A percentile compares a stretch with the other conserved stretches of the same genome.
These are phyloP conservation scores for Ophiocordyceps camponoti-leonardi DNA, from an alignment of 2,329 filamentous ascomycete species.

Conservation along the genomic window DNA sequence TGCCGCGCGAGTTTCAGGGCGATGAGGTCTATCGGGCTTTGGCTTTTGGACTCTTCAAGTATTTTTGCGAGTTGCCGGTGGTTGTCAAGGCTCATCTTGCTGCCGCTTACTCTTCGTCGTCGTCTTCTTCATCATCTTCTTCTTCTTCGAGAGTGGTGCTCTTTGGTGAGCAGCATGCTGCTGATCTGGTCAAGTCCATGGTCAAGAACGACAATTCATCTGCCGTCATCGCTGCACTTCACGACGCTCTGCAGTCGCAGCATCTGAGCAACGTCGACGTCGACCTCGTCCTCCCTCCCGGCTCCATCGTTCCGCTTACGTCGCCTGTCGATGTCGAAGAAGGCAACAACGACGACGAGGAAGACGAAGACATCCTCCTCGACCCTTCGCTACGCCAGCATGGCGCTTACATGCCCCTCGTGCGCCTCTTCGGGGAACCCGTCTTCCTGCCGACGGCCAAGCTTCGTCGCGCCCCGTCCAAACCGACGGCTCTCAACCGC, in stretches of 20 bases:
- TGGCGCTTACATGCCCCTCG: conserved; percentile 57
- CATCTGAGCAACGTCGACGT: conserved; percentile 73
- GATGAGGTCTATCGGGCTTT: conserved; percentile 84
- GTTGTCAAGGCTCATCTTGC: conserved; percentile 54
- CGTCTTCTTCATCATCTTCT: too few relatives aligned
- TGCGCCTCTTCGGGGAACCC: conserved; percentile 67
- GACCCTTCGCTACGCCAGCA: conserved; percentile 53
- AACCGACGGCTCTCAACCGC: conserved; percentile 63
- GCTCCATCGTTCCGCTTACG: conserved; percentile 51
- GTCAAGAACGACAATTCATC: conserved; percentile 59
- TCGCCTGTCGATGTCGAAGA: conserved; percentile 19
- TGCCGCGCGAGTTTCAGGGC: conserved; percentile 87
- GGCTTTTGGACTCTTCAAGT: conserved; percentile 85
- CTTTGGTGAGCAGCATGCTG: conserved; percentile 85
- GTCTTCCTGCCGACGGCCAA: conserved; percentile 77
- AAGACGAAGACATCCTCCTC: conserved; percentile 46
- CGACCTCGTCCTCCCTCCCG: conserved; percentile 69
- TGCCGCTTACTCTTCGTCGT: conserved; percentile 20
- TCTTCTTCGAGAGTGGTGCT: conserved; percentile 28
- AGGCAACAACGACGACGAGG: conserved; percentile 33
- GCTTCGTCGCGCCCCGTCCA: conserved; percentile 71
- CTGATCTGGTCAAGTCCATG: conserved; percentile 75
- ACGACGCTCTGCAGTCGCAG: conserved; percentile 63
- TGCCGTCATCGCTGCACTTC: conserved; percentile 57
- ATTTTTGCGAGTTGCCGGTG: conserved; percentile 75